Percentiles rank a stretch among this genome's conserved stretches.
phyloP scores from a whole-genome alignment of 2,329 filamentous ascomycete genomes.

The Pyrenochaeta sp. region DNA sequence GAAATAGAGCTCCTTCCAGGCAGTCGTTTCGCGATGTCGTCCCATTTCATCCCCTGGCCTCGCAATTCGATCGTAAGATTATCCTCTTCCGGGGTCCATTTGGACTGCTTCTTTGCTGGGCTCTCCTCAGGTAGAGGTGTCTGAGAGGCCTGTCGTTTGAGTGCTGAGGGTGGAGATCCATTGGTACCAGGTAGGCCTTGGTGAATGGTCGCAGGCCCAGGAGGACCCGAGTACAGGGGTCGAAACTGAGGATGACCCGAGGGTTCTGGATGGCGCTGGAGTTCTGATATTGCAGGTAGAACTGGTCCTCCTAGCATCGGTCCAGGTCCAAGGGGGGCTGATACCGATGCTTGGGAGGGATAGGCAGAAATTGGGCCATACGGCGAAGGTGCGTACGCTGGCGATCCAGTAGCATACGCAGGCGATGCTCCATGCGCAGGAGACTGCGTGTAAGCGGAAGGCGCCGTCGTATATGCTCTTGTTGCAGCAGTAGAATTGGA shows the following conservation, averaged over 20 bases:
- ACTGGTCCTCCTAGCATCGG: conserved; percentile 50
- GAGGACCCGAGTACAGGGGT: conserved; percentile 51
- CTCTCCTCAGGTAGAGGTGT: conserved; percentile 48
- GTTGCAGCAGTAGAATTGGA: conserved; percentile 55
- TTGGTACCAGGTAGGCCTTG: conserved; percentile 37
- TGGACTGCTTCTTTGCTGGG: conserved; percentile 72
- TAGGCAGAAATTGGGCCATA: conserved; percentile 43
- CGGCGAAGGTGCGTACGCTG: conserved; percentile 40
- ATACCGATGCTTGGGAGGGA: conserved; percentile 33
- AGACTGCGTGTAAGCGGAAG: conserved; percentile 48
- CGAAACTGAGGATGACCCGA: conserved; percentile 49
- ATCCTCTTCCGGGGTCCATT: conserved; percentile 95
- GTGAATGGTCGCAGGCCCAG: conserved; percentile 42
- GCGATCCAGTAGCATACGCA: conserved; percentile 41
- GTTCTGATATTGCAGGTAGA: conserved; percentile 49
- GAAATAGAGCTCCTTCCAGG: conserved; percentile 93
- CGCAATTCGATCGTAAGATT: conserved; percentile 91
- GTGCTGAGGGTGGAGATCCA: conserved; percentile 45
- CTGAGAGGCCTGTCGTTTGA: conserved; percentile 50
- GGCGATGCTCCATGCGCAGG: conserved; percentile 45
- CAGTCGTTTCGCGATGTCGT: conserved; percentile 91
- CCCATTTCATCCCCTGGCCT: conserved; percentile 96
- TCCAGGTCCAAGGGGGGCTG: conserved; percentile 31
- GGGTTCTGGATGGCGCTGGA: conserved; percentile 51
- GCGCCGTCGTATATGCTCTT: conserved; percentile 45